Conservation (phyloP, 2,329 filamentous ascomycete genomes). For the Claviceps sp. region DNA sequence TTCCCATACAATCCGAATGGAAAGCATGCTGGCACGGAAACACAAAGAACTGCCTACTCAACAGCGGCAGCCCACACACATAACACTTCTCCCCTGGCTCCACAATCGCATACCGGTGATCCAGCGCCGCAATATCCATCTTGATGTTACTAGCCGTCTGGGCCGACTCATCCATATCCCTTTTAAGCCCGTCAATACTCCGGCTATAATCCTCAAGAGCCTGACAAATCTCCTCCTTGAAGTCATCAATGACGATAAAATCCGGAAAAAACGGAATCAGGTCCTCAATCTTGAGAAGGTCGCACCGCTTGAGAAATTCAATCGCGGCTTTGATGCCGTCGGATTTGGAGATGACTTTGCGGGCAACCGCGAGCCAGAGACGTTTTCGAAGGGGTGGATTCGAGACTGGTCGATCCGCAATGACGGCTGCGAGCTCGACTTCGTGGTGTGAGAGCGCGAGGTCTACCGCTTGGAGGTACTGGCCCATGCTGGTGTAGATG, state of each 20-base stretch:
- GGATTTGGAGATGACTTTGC: conserved; percentile 79
- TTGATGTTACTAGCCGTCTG: conserved; percentile 85
- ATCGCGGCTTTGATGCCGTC: conserved; percentile 88
- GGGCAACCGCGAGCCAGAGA: conserved; percentile 88
- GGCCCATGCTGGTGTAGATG: conserved; percentile 93
- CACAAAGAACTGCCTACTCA: conserved; percentile 91
- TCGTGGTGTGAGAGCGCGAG: conserved; percentile 82
- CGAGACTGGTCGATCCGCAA: conserved; percentile 74
- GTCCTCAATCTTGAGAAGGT: conserved; percentile 88
- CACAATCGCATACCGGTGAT: conserved; percentile 87
- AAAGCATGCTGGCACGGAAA: conserved; percentile 98
- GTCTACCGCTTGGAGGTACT: conserved; percentile 87
- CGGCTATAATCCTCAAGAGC: conserved; percentile 88
- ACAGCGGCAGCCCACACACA: conserved; percentile 69
- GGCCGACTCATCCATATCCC: conserved; percentile 91
- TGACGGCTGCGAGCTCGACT: conserved; percentile 75
- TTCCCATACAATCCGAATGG: conserved; percentile 85
- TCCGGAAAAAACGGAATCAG: conserved; percentile 97
- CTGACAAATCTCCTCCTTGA: conserved; percentile 93
- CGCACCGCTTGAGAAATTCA: conserved; percentile 82
- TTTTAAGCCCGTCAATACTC: conserved; percentile 75
- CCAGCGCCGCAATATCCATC: conserved; percentile 71
- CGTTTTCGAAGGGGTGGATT: conserved; percentile 76
- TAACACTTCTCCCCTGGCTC: conserved; percentile 93
- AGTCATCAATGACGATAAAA: conserved; percentile 97